phyloP scores from a whole-genome alignment of 192 early-diverging fungal genomes.

The Glomus cerebriforme region DNA sequence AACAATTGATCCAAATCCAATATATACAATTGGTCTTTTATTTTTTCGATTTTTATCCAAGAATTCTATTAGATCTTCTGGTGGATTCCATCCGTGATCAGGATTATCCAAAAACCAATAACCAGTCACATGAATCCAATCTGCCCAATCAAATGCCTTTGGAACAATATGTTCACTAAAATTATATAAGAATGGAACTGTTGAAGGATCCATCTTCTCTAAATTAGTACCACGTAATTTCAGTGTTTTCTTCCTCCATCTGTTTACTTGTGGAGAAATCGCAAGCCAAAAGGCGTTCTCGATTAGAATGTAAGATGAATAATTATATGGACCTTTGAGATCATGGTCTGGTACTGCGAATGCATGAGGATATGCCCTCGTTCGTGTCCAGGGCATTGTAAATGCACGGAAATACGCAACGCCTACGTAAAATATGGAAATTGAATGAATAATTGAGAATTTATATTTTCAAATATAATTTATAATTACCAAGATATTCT shows the following conservation, averaged over 20 bases:
- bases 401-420: conserved; percentile 70
- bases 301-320: conserved; percentile 67
- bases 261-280: conserved; percentile 56
- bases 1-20: conserved; percentile 80
- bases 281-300: conserved; percentile 72
- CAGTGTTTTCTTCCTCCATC: conserved; percentile 53
- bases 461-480: neutral
- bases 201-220: conserved; percentile 51
- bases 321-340: conserved; percentile 56
- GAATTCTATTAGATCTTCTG: conserved; percentile 55
- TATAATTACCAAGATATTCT: conserved; percentile 48
- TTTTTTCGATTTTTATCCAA: conserved; percentile 46
- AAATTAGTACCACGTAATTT: conserved; percentile 50
- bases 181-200: conserved; percentile 67
- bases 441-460: neutral
- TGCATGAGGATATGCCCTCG: conserved; percentile 72
- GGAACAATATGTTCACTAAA: conserved; percentile 65
- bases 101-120: conserved; percentile 78
- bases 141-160: conserved; percentile 63
- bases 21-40: conserved; percentile 60
- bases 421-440: conserved; percentile 28
- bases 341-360: conserved; percentile 58
- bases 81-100: conserved; percentile 60
- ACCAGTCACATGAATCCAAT: conserved; percentile 68
- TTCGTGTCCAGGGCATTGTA: conserved; percentile 79